Base-by-base conservation (phyloP, 257 asterid genomes). In the Ocimum tenuiflorum region DNA sequence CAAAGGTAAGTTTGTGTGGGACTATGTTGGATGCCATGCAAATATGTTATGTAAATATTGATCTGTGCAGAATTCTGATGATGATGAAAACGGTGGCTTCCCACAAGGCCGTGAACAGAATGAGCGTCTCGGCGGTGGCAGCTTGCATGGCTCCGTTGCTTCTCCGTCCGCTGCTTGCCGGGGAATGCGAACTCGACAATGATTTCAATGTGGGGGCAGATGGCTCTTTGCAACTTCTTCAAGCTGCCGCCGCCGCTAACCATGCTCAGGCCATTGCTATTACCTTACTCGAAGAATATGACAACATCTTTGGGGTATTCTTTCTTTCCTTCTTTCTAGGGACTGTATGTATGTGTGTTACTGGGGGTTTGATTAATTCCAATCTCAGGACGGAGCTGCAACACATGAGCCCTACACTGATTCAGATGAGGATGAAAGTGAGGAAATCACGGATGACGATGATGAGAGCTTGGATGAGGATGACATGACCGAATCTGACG, bases 61-160 rank as follows among this genome's bases (percentile, higher is more conserved):
- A n/a, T n/a, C n/a, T n/a, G n/a, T n/a, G n/a, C 96, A 92, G 99
- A 84, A 85, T 88, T 78, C 92, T 94, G 41, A 77, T 64, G 78
- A 94, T 88, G 97, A 94, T 91, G 97, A 86, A 80, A 84, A 71
- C 73, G 22, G 91, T 94, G 78, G 96, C 95, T 73, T 72, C 88
- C 50, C 71, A 88, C 66, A 94, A 94, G 83, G 77, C 80, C 49
- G 87, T 81, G 75, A 94, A 86, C 71, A 73, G 95, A 72, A 94
- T 94, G 99, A 86, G 99, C 79, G 71, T 82, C 71, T 86, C 99
- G 63, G 99, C 97, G 52, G 99, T 94, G 59, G 99, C 99, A 73
- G 97, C 99, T 70, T 94, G 99, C 83, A 94, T 94, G 99, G 95
- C 99, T 49, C 99, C 99, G 51, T 81, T 94, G 64, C 99, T 94